Conservation (phyloP, 331 rosid species). For the Dryas integrifolia region DNA sequence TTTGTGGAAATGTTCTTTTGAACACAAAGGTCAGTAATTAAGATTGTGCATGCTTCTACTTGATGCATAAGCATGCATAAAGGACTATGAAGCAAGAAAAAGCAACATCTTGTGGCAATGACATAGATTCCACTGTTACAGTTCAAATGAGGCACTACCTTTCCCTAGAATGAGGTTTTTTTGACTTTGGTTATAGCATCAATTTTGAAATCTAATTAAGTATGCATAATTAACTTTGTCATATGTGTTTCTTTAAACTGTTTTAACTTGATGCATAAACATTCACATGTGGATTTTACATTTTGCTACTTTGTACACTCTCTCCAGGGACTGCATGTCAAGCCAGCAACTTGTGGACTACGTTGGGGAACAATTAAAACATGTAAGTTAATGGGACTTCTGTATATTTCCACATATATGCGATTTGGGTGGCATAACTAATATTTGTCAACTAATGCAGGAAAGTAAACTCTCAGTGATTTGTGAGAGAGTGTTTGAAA, state of each 20-base stretch:
- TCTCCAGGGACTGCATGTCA: constrained; percentile 90
- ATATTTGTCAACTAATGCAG: constrained; percentile 40
- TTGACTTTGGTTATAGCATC: neutral
- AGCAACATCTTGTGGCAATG: too few species aligned
- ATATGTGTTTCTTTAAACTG: neutral
- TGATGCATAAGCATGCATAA: too few species aligned
- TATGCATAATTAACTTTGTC: neutral
- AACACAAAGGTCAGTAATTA: too few species aligned
- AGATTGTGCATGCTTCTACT: too few species aligned
- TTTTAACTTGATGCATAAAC: neutral
- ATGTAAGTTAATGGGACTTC: constrained; percentile 43
- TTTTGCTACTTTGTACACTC: neutral
- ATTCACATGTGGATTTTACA: neutral
- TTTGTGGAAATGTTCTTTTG: too few species aligned
- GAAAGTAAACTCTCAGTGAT: constrained; percentile 72
- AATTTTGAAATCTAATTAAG: too few species aligned
- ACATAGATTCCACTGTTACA: too few species aligned
- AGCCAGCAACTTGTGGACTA: constrained; percentile 92
- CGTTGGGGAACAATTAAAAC: constrained; percentile 55
- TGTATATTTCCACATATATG: constrained; percentile 2
- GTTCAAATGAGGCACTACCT: too few species aligned
- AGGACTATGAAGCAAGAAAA: too few species aligned
- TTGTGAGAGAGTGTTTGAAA: constrained; percentile 87
- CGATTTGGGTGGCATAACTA: neutral
- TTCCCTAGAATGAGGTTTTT: too few species aligned